Evolutionary conservation across 108 stramenopile species (phyloP), one percentile per base, ranked within the genome.

Genomic region (Fragilariopsis cylindrus): DNA sequence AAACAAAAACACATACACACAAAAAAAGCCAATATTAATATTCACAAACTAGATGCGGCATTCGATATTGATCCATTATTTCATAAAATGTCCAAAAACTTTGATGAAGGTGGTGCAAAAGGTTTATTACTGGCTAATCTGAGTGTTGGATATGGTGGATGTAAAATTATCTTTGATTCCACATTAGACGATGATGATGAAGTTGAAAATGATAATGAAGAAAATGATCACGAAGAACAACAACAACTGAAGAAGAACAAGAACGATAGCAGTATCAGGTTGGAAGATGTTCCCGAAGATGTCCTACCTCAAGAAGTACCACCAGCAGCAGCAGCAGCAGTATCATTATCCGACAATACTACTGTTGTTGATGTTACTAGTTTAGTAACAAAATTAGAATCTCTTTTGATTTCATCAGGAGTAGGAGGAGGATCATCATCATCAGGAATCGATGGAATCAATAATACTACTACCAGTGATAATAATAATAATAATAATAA

Each of bases 41-140:
- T 93, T 72, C 86, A 81, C 81, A 91, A 92, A 72, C 84, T 97
- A 9, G 98, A 97, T 72, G 83, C 92, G 1, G 98, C 94, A n/a
- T 96, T 88, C 81, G 96, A 95, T 66, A 92, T 97, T 79, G 98
- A 98, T 80, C 97, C 98, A 42, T 83, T 97, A 58, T 99, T 99
- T 76, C 96, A 93, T 84, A 97, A 97, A 80, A 97, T 99, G 98
- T 93, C 92, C 66, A 95, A 96, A 73, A 88, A 88, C 5, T 98
- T 99, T 70, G 98, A 99, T 66, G 97, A 97, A 81, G 97, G 97
- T 18, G 98, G 97, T n/a, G 97, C 98, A 46, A 95, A 92, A 74
- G 98, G 98, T 9, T 87, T 99, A 53, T 83, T 99, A 5, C 85
- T 98, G 41, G 89, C 86, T n/a, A 96, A 98, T 81, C 92, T 99